Percentiles rank a stretch among this genome's conserved stretches.
Evolutionary conservation across 352 stramenopile species (phyloP).

Genomic region (Lagenidium sp.): DNA sequence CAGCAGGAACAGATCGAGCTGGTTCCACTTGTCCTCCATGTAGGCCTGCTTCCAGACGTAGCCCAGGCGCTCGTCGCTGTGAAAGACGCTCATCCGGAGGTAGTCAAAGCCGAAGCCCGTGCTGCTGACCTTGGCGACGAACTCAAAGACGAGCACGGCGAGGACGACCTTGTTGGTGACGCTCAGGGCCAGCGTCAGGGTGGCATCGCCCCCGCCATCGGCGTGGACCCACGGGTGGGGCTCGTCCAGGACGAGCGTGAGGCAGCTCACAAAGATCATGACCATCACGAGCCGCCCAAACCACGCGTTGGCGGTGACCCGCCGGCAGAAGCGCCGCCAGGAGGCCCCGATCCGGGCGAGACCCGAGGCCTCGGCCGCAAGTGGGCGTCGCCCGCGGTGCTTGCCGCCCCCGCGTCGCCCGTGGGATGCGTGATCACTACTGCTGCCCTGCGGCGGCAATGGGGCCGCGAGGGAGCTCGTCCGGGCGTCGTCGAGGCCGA

Average conservation of each 20-base stretch:
- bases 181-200: constrained; percentile 21
- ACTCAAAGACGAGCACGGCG: constrained; percentile 43
- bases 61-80: constrained; percentile 48
- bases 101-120: constrained; percentile 58
- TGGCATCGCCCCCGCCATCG: constrained; percentile 19
- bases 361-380: not conserved
- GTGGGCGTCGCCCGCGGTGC: not conserved
- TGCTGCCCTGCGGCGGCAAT: not conserved
- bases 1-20: constrained; percentile 57
- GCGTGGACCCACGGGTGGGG: constrained; percentile 52
- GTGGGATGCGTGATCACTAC: not conserved
- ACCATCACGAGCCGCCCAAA: constrained; percentile 57
- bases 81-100: constrained; percentile 43
- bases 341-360: not conserved
- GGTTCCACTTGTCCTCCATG: constrained; percentile 74
- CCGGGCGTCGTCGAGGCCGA: constrained; percentile 38
- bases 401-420: not conserved
- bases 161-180: constrained; percentile 38
- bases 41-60: constrained; percentile 61
- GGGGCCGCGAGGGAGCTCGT: not conserved
- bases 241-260: constrained; percentile 64
- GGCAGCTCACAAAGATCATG: constrained; percentile 62
- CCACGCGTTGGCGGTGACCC: constrained; percentile 19
- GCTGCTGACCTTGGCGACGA: constrained; percentile 43
- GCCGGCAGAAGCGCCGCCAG: constrained; percentile 14